Base-by-base conservation (phyloP, 2,329 filamentous ascomycete species). In the Decorospora gaudefroyi region DNA sequence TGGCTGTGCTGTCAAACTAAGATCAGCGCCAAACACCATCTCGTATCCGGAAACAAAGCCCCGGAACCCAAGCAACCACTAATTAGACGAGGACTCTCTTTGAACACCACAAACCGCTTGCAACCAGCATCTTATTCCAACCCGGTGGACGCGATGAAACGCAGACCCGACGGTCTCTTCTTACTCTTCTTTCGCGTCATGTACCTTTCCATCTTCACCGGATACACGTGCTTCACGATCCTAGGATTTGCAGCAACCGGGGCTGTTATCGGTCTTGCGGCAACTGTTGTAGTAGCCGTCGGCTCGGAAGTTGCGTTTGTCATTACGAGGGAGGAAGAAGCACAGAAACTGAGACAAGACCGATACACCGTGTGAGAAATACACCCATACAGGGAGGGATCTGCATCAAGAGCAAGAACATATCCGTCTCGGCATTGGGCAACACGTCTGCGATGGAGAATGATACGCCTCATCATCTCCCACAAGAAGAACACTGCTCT, bases 111-210 rank as follows among this genome's bases (percentile, higher is more conserved):
- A n/a, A n/a, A n/a, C n/a, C n/a, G n/a, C n/a, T n/a, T n/a, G n/a
- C n/a, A n/a, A n/a, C n/a, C n/a, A n/a, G n/a, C n/a, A n/a, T n/a
- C n/a, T n/a, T n/a, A n/a, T n/a, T n/a, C n/a, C n/a, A n/a, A n/a
- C n/a, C n/a, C n/a, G n/a, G n/a, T n/a, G 15, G n/a, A 23, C 17
- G 22, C 32, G 17, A 46, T 36, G 43, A 46, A 46, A 38, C 31
- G 22, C 22, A 36, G 32, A 36, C 30, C 29, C 11, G 42, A 54
- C 16, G 34, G 28, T 18, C 15, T 54, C 8, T 54, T 54, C 19
- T 26, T 54, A 9, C 51, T 54, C 12, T 46, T 54, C 41, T 54
- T 54, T 35, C 48, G 51, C 12, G 38, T 41, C 25, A 42, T 40
- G 28, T 54, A 54, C 12, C 44, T 51, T 17, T 49, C 51, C 6